Base-by-base conservation (phyloP, 495 filamentous ascomycete species). In the Baudoinia panamericana region DNA sequence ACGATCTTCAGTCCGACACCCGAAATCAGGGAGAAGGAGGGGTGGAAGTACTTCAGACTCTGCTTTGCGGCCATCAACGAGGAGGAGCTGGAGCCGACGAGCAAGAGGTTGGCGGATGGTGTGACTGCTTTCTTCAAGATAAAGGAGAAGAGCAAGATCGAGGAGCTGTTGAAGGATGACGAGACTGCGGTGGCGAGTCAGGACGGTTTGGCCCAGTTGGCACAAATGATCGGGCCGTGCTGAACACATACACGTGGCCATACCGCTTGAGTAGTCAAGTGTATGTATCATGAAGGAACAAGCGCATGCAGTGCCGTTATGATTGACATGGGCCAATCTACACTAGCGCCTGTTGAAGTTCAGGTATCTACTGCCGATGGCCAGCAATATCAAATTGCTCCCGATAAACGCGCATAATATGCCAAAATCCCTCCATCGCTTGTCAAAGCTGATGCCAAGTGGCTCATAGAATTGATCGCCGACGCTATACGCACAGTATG, bases 51-150 rank as follows among this genome's bases (percentile, higher is more conserved):
- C 51, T 73, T 73, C 51, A 63, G 88, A n/a, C 47, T 94, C 11
- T 90, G 86, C 58, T 94, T 94, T 62, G 82, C 84, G 11, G 86
- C 85, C 6, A 76, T 84, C 54, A 61, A 72, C 23, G 75, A 78
- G 38, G 75, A 80, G 3, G 74, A 79, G 30, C 65, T 93, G 17
- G 65, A 62, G 16, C 46, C 51, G 10, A 69, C 72, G 32, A 76
- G 71, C 5, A 53, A 68, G 48, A 56, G 79, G 39, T 74, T 92
- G 51, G 73, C 71, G 2, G 64, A 74, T 13, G 87, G 78, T 0
- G 69, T 82, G 31, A 63, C 71, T 36, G 64, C 61, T 16, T 94
- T 94, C 56, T 94, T 82, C 80, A 60, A 67, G 46, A 69, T 82
- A 45, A 81, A 75, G 62, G 62, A 71, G 24, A 60, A 70, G 27